Percentiles rank a stretch among this genome's conserved stretches.
phyloP scores from a whole-genome alignment of 1,284 basidiomycete species.

The Boletellus deceptivus region DNA sequence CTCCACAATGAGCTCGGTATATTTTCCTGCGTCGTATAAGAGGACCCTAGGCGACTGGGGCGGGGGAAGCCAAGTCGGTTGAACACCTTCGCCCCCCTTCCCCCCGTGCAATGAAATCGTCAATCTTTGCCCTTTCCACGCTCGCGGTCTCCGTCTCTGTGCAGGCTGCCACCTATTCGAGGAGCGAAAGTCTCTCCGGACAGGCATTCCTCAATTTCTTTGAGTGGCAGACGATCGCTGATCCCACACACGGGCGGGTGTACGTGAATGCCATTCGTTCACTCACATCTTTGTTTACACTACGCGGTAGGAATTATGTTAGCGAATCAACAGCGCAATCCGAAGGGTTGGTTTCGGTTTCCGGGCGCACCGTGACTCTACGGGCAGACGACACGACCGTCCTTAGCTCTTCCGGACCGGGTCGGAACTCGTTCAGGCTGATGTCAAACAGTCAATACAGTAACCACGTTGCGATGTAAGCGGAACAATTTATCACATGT shows the following conservation, averaged over 20 bases:
- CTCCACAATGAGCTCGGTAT: background rate
- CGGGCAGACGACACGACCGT: slow-evolving; percentile 35
- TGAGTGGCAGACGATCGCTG: slow-evolving; percentile 40
- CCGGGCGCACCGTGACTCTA: slow-evolving; percentile 43
- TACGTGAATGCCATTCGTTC: slow-evolving; percentile 21
- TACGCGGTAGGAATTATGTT: slow-evolving; percentile 48
- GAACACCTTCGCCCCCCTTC: background rate
- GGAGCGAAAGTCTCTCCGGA: slow-evolving; percentile 40
- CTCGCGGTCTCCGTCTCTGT: slow-evolving; percentile 5
- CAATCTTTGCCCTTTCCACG: slow-evolving; percentile 5
- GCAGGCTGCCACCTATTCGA: slow-evolving; percentile 34
- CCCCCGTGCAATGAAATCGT: slow-evolving; percentile 8
- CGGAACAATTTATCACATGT: no score
- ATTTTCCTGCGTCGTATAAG: slow-evolving; percentile 12
- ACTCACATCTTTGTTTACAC: background rate
- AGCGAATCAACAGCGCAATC: slow-evolving; percentile 39
- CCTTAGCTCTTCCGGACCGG: slow-evolving; percentile 31
- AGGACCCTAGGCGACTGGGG: background rate
- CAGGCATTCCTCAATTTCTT: slow-evolving; percentile 43
- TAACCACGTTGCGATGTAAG: slow-evolving; percentile 39
- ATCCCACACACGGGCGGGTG: slow-evolving; percentile 50
- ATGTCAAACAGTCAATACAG: slow-evolving; percentile 31
- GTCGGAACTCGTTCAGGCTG: slow-evolving; percentile 39
- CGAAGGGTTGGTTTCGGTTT: slow-evolving; percentile 47
- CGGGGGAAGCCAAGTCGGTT: background rate